phyloP scores from a whole-genome alignment of 2,329 filamentous ascomycete genomes.

The Arthrobotrys sphaeroides region DNA sequence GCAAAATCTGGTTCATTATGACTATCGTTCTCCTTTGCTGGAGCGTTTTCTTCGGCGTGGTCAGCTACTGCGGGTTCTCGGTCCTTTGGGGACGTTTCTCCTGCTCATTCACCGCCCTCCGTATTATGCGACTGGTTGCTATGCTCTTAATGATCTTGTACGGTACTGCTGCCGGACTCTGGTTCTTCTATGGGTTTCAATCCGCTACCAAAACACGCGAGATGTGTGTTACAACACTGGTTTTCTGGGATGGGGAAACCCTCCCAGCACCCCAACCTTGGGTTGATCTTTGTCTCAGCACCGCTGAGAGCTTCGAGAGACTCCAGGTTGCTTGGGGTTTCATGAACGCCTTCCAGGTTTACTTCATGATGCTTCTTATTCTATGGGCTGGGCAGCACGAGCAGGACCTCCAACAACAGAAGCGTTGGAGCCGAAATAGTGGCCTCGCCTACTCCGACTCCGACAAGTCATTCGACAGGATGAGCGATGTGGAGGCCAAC shows the following conservation, averaged over 20 bases:
- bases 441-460: constrained; percentile 34
- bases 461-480: constrained; percentile 36
- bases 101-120: constrained; percentile 33
- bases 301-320: constrained; percentile 30
- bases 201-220: constrained; percentile 38
- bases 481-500: constrained; percentile 36
- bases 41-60: constrained; percentile 20
- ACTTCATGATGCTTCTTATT: constrained; percentile 49
- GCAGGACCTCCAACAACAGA: constrained; percentile 37
- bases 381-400: constrained; percentile 39
- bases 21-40: constrained; percentile 28
- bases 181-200: constrained; percentile 51
- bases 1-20: constrained; percentile 39
- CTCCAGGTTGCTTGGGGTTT: constrained; percentile 46
- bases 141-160: constrained; percentile 40
- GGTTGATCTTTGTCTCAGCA: constrained; percentile 39
- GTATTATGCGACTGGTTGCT: constrained; percentile 26
- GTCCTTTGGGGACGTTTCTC: constrained; percentile 45
- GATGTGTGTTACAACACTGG: constrained; percentile 36
- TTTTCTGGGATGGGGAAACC: constrained; percentile 47
- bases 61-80: constrained; percentile 43
- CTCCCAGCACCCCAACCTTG: constrained; percentile 38
- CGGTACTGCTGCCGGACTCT: constrained; percentile 32
- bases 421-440: constrained; percentile 42
- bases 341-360: constrained; percentile 49